Conservation (phyloP, 169 alveolate species). For the Eimeria necatrix region DNA sequence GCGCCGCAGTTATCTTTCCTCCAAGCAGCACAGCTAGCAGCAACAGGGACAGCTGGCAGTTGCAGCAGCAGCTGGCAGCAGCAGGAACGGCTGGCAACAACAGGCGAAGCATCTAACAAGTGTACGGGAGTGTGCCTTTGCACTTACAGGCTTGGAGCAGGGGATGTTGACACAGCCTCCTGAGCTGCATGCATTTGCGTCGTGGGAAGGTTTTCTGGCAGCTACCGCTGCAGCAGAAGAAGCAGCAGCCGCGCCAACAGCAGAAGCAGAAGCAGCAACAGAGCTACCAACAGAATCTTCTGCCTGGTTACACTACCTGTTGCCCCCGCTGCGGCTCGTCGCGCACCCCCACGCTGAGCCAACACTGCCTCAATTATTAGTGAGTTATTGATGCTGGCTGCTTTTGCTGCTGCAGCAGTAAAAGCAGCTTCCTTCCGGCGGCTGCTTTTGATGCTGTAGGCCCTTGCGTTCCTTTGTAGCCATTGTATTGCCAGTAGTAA, state of each 20-base stretch:
- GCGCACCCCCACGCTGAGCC: conserved; percentile 40
- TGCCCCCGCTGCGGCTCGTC: conserved; percentile 61
- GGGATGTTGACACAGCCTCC: conserved; percentile 68
- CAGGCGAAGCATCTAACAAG: background rate
- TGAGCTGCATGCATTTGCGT: conserved; percentile 75
- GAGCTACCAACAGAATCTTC: background rate
- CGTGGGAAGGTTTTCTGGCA: conserved; percentile 67
- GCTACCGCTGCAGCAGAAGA: background rate
- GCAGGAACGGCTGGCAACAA: background rate
- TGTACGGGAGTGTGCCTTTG: background rate
- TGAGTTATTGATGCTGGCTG: background rate
- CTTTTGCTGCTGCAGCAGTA: background rate
- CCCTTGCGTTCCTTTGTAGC: background rate
- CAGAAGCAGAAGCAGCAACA: conserved; percentile 30
- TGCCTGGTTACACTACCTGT: background rate
- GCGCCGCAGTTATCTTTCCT: too few relatives aligned
- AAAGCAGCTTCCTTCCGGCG: background rate
- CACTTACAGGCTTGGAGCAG: conserved; percentile 69
- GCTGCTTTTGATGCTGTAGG: conserved; percentile 25
- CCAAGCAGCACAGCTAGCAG: too few relatives aligned
- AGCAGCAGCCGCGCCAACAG: background rate
- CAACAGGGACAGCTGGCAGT: background rate
- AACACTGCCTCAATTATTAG: conserved; percentile 22
- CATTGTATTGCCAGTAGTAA: too few relatives aligned
- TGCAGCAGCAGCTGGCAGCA: background rate